phyloP scores from a whole-genome alignment of 768 basidiomycete genomes.

The Naganishia friedmannii region DNA sequence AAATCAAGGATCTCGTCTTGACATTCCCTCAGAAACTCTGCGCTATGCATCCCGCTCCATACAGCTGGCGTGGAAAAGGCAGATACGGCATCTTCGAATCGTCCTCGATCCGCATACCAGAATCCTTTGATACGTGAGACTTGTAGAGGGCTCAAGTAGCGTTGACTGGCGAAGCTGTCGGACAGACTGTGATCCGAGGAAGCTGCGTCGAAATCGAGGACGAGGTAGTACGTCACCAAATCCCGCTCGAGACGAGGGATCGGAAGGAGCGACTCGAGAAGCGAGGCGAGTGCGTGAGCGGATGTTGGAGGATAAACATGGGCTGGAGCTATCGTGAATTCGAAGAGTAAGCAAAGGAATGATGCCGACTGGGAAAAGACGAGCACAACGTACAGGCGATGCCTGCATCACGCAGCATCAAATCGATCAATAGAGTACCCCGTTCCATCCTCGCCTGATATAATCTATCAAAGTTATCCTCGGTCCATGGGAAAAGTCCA shows the following conservation, averaged over 20 bases:
- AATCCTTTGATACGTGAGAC: not conserved
- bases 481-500: not conserved
- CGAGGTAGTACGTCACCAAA: constrained; percentile 9
- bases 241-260: constrained; percentile 6
- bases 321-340: not conserved
- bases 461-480: not conserved
- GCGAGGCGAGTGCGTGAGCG: not conserved
- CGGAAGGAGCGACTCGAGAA: not conserved
- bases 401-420: constrained; percentile 5
- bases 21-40: not conserved
- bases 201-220: not conserved
- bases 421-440: constrained; percentile 4
- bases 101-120: constrained; percentile 4
- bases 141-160: not conserved
- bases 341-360: too few species aligned
- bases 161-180: not conserved
- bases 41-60: not conserved
- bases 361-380: too few species aligned
- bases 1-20: not conserved
- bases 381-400: not conserved
- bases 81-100: not conserved
- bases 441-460: not conserved
- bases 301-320: constrained; percentile 2
- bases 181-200: not conserved
- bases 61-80: not conserved